phyloP scores from a whole-genome alignment of 371 early-diverging fungal genomes.

The Mortierella sp. region DNA sequence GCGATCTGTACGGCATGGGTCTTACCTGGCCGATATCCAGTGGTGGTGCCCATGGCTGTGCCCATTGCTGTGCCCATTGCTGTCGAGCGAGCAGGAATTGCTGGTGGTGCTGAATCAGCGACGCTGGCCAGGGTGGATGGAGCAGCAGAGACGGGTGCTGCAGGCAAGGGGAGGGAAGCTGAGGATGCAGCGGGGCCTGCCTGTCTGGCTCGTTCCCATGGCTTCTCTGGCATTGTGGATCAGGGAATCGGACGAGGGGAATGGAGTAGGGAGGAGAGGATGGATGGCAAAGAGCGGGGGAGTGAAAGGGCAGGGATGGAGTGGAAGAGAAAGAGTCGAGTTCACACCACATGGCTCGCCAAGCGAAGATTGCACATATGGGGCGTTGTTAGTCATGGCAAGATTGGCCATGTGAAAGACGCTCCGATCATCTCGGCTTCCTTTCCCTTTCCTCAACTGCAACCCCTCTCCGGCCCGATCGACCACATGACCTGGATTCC shows the following conservation, averaged over 20 bases:
- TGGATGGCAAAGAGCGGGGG: not conserved
- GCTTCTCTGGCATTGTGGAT: slow-evolving; percentile 84
- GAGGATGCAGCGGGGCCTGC: slow-evolving; percentile 32
- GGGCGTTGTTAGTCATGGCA: no score
- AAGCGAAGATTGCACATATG: no score
- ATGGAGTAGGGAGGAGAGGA: not conserved
- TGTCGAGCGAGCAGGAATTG: slow-evolving; percentile 50
- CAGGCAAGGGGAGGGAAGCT: slow-evolving; percentile 48
- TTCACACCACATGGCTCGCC: no score
- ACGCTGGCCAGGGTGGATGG: slow-evolving; percentile 1
- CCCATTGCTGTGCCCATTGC: slow-evolving; percentile 37
- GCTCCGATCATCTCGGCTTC: no score
- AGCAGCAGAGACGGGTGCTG: slow-evolving; percentile 35
- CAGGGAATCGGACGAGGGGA: not conserved
- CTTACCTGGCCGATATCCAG: slow-evolving; percentile 42
- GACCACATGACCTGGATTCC: no score
- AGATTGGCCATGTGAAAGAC: no score
- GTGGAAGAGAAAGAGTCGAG: slow-evolving; percentile 1
- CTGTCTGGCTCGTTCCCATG: slow-evolving; percentile 84
- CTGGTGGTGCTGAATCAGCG: slow-evolving; percentile 41
- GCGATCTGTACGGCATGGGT: no score
- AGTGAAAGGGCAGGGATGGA: not conserved
- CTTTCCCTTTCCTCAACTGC: no score
- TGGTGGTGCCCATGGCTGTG: not conserved
- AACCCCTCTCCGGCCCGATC: no score